Base-by-base conservation (phyloP, 1,284 basidiomycete species). In the Ustilago crameri region DNA sequence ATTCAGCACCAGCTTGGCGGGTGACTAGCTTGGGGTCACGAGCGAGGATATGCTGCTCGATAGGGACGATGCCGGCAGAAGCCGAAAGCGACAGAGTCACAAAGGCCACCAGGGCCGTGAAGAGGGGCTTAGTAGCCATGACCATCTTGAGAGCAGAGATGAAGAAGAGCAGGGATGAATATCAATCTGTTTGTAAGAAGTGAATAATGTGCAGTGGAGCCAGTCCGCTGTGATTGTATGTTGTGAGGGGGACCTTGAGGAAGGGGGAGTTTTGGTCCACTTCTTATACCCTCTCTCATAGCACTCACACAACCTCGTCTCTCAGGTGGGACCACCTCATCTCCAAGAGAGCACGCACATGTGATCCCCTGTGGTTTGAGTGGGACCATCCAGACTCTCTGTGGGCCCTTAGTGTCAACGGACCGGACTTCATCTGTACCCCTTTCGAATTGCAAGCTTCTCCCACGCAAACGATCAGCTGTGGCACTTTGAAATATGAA, bases 31-130 rank as follows among this genome's bases (percentile, higher is more conserved):
- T 10, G 12, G 43, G 34, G 34, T 57, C 53, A 8, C 53, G 53
- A 23, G 64, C 45, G 14, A 22, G 18, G 41, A 67, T 53, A 18
- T 60, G 53, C 41, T 57, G 50, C 51, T 52, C 53, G 52, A 56
- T 38, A n/a, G 58, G 53, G 46, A 53, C 53, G 34, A 61, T 50
- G 14, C 41, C 30, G 20, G 57, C 64, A 30, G 64, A 60, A 12
- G 50, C 58, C 7, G 41, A 18, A 26, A 56, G 47, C n/a, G 64
- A 56, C 9, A 67, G 58, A 9, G 57, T 34, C 9, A 67, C 53
- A 44, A 61, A 56, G 53, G 64, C 64, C 53, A 53, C 45, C 40
- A 67, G 46, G 53, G 45, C 58, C 34, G 56, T 50, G 18, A 42
- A 24, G 17, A 66, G 10, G 3, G 58, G 23, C 40, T 44, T 57